Evolutionary conservation across 176 grass and related monocot genomes (phyloP).

Genomic region (Carex littledalei): DNA sequence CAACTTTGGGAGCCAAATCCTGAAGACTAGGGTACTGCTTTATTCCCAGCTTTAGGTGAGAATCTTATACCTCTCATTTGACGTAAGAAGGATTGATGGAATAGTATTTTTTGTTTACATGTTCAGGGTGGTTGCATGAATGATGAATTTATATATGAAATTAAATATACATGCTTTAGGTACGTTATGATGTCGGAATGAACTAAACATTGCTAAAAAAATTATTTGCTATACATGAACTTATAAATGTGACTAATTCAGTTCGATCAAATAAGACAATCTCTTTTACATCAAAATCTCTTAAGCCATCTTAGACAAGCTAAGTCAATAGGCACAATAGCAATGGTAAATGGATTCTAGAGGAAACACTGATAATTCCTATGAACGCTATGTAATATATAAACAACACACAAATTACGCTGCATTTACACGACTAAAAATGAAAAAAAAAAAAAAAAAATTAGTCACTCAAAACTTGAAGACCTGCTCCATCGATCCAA

Average conservation of each 20-base stretch:
- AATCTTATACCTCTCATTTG: too few species aligned
- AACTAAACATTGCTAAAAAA: neutral
- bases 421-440: neutral
- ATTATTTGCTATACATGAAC: neutral
- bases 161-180: too few species aligned
- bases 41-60: too few species aligned
- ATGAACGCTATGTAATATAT: neutral
- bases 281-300: neutral
- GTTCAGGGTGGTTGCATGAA: too few species aligned
- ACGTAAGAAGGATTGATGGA: too few species aligned
- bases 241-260: neutral
- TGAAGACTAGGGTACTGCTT: too few species aligned
- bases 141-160: too few species aligned
- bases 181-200: neutral
- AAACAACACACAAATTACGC: slow-evolving; percentile 8
- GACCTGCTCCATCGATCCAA: slow-evolving; percentile 62
- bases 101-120: too few species aligned
- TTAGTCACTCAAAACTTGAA: slow-evolving; percentile 61
- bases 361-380: neutral
- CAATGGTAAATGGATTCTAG: neutral
- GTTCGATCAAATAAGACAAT: neutral
- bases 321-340: neutral
- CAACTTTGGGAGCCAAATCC: too few species aligned
- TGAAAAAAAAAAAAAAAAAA: neutral
- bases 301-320: neutral